These are phyloP conservation scores for Discostella pseudostelligera DNA, from an alignment of 108 stramenopile species.

Conservation along the genomic window DNA sequence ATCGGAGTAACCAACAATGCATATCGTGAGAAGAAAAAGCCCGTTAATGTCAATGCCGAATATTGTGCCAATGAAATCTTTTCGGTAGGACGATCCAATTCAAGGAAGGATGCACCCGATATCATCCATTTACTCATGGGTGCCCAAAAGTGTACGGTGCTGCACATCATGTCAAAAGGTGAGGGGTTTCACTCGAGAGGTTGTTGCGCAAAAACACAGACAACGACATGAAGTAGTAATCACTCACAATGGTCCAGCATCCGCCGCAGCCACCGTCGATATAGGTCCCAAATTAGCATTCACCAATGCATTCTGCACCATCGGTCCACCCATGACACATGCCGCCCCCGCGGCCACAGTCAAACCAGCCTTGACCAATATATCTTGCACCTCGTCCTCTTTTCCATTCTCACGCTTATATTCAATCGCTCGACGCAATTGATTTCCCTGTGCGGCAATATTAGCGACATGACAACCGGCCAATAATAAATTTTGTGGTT, in stretches of 20 bases:
- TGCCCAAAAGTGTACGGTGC: constrained; percentile 73
- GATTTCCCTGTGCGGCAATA: constrained; percentile 79
- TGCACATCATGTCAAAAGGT: no score
- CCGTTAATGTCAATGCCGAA: constrained; percentile 77
- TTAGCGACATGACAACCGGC: constrained; percentile 76
- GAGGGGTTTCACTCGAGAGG: not conserved
- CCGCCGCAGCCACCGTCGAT: constrained; percentile 67
- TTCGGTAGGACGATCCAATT: constrained; percentile 83
- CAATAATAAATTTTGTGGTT: constrained; percentile 75
- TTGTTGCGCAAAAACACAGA: constrained; percentile 2
- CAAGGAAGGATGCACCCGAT: constrained; percentile 78
- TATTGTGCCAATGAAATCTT: constrained; percentile 85
- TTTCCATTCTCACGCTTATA: constrained; percentile 67
- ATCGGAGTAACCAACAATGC: constrained; percentile 77
- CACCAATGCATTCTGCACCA: constrained; percentile 46
- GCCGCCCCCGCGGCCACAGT: constrained; percentile 64
- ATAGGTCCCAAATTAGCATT: constrained; percentile 62
- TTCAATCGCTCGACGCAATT: constrained; percentile 75
- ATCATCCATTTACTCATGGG: constrained; percentile 90
- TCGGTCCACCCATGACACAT: constrained; percentile 61
- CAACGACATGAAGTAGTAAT: no score
- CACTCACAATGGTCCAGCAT: constrained; percentile 55
- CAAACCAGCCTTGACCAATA: constrained; percentile 60
- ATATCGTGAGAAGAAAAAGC: constrained; percentile 86
- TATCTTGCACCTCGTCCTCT: constrained; percentile 64